phyloP scores from a whole-genome alignment of 768 basidiomycete species.

The Amanita brunnescens region DNA sequence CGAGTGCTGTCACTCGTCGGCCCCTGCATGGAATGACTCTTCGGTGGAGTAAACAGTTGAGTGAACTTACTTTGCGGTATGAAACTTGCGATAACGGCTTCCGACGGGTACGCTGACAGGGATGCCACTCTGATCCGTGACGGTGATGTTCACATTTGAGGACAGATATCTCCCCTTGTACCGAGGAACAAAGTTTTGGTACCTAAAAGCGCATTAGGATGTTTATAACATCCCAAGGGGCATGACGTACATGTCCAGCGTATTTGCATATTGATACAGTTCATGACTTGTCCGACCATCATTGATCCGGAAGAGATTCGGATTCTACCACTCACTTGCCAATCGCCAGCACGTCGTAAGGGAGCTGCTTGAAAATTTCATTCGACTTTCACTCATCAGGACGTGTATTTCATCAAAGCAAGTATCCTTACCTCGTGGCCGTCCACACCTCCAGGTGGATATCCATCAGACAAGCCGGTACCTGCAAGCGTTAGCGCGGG shows the following conservation, averaged over 20 bases:
- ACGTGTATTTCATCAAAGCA: constrained; percentile 7
- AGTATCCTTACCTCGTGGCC: constrained; percentile 47
- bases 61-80: constrained; percentile 51
- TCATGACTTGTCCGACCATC: constrained; percentile 49
- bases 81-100: constrained; percentile 62
- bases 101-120: constrained; percentile 30
- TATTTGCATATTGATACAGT: constrained; percentile 60
- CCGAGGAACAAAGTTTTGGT: constrained; percentile 57
- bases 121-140: constrained; percentile 34
- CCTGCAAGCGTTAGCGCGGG: constrained; percentile 27
- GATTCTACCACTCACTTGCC: constrained; percentile 53
- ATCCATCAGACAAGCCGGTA: constrained; percentile 73
- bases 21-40: constrained; percentile 29
- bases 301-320: neutral
- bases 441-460: constrained; percentile 59
- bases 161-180: constrained; percentile 71
- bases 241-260: constrained; percentile 53
- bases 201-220: constrained; percentile 23
- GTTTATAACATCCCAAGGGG: neutral
- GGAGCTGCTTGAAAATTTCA: constrained; percentile 60
- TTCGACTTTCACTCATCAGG: constrained; percentile 43
- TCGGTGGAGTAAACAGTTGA: neutral
- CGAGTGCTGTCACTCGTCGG: constrained; percentile 67
- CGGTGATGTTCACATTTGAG: constrained; percentile 81
- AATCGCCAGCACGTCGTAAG: constrained; percentile 77